These are phyloP conservation scores for Venustampulla echinocandica DNA, from an alignment of 495 filamentous ascomycete species.

Conservation along the genomic window DNA sequence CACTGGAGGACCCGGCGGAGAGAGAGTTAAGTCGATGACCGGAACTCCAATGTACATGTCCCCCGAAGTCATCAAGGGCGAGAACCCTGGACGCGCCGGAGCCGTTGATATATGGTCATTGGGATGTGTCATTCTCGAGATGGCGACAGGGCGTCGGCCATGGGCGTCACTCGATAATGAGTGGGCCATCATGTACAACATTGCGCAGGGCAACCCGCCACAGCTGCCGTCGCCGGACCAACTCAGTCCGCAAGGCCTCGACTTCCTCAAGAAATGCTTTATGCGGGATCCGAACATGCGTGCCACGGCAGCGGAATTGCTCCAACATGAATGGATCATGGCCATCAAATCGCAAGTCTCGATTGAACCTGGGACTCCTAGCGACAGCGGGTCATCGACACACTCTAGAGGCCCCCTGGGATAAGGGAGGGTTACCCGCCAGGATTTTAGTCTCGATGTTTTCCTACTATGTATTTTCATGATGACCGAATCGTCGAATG, in stretches of 20 bases:
- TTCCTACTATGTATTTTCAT: too few species aligned
- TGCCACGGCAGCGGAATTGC: conserved; percentile 75
- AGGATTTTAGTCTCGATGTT: too few species aligned
- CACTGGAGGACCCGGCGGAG: conserved; percentile 43
- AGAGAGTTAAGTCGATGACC: conserved; percentile 80
- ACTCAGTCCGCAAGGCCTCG: conserved; percentile 72
- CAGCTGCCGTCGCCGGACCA: conserved; percentile 75
- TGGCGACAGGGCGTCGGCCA: conserved; percentile 89
- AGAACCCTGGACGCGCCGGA: conserved; percentile 61
- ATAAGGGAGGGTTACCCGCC: too few species aligned
- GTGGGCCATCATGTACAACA: conserved; percentile 99
- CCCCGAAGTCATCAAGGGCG: conserved; percentile 91
- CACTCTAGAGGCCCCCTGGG: too few species aligned
- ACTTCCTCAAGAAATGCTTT: conserved; percentile 84
- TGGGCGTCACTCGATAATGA: conserved; percentile 99
- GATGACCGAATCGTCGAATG: too few species aligned
- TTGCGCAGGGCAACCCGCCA: conserved; percentile 89
- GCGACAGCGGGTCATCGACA: conserved; percentile 27
- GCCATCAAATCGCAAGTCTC: conserved; percentile 42
- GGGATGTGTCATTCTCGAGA: conserved; percentile 93
- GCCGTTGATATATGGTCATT: conserved; percentile 97
- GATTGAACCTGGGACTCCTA: conserved; percentile 46
- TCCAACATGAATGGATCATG: conserved; percentile 95
- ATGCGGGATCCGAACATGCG: conserved; percentile 72
- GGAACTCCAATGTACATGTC: conserved; percentile 99